Evolutionary conservation across 768 basidiomycete genomes (phyloP).

Genomic region (Cystobasidium ongulense): DNA sequence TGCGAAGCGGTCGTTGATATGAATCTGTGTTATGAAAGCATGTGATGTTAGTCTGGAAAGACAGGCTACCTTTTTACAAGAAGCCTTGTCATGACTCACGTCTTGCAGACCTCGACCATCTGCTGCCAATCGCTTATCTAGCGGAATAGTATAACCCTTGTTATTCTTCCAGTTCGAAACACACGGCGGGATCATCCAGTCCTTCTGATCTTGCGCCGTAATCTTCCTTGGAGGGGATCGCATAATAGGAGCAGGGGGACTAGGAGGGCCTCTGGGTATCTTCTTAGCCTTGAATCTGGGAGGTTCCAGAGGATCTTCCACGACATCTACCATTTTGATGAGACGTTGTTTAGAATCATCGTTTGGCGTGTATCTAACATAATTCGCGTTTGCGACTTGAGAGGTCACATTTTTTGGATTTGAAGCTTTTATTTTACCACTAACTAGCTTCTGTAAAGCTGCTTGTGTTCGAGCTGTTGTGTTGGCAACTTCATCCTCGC

Average conservation of each 20-base stretch:
- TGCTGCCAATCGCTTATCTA: constrained; percentile 94
- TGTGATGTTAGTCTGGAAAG: not conserved
- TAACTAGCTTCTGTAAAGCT: constrained; percentile 85
- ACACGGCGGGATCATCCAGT: constrained; percentile 99
- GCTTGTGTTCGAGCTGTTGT: constrained; percentile 83
- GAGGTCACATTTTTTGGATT: constrained; percentile 86
- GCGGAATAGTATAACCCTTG: constrained; percentile 98
- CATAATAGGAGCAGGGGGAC: constrained; percentile 89
- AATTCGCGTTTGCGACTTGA: constrained; percentile 54
- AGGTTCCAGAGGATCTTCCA: constrained; percentile 94
- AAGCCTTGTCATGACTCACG: constrained; percentile 52
- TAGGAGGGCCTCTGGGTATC: constrained; percentile 90
- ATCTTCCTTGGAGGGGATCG: constrained; percentile 93
- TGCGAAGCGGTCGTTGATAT: constrained; percentile 98
- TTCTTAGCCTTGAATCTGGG: constrained; percentile 98
- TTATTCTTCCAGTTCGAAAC: constrained; percentile 99
- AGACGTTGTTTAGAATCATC: constrained; percentile 78
- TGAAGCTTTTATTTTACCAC: constrained; percentile 95
- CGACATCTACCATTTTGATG: constrained; percentile 97
- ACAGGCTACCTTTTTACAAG: not conserved
- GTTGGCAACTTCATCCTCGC: constrained; percentile 82
- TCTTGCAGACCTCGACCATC: constrained; percentile 98
- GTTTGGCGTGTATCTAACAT: constrained; percentile 93
- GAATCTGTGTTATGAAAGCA: constrained; percentile 55
- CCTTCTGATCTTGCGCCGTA: constrained; percentile 94